Conservation (phyloP, 192 early-diverging fungal species). For the Radiomyces spectabilis region DNA sequence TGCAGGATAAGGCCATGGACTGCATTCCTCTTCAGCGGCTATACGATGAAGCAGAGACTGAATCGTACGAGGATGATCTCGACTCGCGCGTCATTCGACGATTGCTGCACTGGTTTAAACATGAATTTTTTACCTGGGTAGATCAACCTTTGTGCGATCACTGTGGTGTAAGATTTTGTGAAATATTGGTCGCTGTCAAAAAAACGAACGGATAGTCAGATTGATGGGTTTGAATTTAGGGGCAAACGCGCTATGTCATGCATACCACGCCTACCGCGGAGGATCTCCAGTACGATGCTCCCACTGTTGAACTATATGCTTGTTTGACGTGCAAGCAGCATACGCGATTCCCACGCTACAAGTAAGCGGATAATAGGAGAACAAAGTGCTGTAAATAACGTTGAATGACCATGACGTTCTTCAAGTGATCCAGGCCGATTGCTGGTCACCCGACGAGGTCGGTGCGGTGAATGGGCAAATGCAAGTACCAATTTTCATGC, state of each 20-base stretch:
- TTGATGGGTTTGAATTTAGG: neutral
- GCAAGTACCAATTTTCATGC: constrained; percentile 6
- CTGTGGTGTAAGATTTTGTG: constrained; percentile 31
- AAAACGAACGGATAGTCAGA: neutral
- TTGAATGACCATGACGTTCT: neutral
- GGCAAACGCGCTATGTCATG: constrained; percentile 12
- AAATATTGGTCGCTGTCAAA: neutral
- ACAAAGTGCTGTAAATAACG: too few species aligned
- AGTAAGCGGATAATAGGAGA: constrained; percentile 11
- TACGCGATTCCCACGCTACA: constrained; percentile 46
- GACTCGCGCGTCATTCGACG: constrained; percentile 12
- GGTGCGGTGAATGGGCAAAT: constrained; percentile 55
- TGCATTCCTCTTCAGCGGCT: constrained; percentile 30
- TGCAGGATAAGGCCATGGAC: constrained; percentile 33
- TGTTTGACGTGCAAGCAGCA: constrained; percentile 27
- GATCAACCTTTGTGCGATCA: constrained; percentile 32
- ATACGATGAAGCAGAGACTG: constrained; percentile 32
- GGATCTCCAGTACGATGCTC: constrained; percentile 34
- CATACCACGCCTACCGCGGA: constrained; percentile 18
- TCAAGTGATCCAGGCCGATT: constrained; percentile 30
- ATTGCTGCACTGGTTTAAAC: constrained; percentile 46
- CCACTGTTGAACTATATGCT: constrained; percentile 29
- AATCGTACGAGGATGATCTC: constrained; percentile 9
- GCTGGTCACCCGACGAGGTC: constrained; percentile 36
- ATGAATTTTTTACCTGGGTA: constrained; percentile 46